Conservation (phyloP, 2,329 filamentous ascomycete genomes). For the Penicillium sp. region DNA sequence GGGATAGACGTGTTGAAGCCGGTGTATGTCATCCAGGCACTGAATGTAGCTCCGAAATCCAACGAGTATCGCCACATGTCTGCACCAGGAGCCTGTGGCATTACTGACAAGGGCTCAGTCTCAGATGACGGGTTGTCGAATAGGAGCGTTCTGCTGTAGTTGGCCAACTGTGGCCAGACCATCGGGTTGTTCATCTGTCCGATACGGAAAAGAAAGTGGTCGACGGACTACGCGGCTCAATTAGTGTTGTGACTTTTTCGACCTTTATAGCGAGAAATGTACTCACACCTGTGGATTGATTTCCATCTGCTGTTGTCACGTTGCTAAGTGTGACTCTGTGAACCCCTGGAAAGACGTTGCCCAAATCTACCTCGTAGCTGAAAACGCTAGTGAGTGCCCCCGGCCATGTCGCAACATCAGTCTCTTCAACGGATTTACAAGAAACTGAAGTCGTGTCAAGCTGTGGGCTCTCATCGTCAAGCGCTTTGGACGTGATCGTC, state of each 20-base stretch:
- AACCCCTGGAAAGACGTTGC: constrained; percentile 43
- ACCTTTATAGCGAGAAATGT: neutral
- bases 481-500: constrained; percentile 51
- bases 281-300: constrained; percentile 43
- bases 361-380: constrained; percentile 32
- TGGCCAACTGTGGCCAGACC: constrained; percentile 53
- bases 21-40: constrained; percentile 55
- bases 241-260: constrained; percentile 1
- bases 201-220: constrained; percentile 61
- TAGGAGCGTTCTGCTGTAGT: constrained; percentile 57
- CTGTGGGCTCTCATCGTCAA: constrained; percentile 37
- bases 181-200: constrained; percentile 58
- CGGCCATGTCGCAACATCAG: constrained; percentile 55
- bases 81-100: constrained; percentile 59
- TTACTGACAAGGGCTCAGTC: constrained; percentile 46
- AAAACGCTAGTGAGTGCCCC: constrained; percentile 54
- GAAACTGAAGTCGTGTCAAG: constrained; percentile 45
- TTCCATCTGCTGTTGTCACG: constrained; percentile 38
- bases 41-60: constrained; percentile 60
- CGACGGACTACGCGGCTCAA: constrained; percentile 42
- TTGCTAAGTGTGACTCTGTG: constrained; percentile 59
- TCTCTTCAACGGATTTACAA: constrained; percentile 43
- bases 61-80: constrained; percentile 61
- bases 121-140: constrained; percentile 32
- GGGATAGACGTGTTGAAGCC: constrained; percentile 50